Percentiles rank a stretch among this genome's conserved stretches.
phyloP scores from a whole-genome alignment of 75 land plant species.

The Selaginella tamariscina region DNA sequence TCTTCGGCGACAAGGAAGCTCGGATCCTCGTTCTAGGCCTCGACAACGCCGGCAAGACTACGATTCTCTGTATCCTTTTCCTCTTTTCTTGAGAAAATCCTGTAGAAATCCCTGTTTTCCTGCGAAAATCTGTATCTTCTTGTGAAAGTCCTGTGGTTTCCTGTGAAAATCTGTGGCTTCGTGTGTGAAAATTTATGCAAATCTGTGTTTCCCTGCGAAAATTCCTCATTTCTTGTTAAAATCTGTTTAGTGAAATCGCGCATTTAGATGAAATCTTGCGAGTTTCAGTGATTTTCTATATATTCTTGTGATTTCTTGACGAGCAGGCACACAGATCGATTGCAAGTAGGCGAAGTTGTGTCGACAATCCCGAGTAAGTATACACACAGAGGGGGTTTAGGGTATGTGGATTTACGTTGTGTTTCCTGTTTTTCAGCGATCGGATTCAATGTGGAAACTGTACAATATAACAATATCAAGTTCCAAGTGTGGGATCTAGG shows the following conservation, averaged over 20 bases:
- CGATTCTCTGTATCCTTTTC: constrained; percentile 71
- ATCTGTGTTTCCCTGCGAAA: too few species aligned
- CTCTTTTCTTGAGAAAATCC: not conserved
- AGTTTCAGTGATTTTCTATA: too few species aligned
- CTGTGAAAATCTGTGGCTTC: not conserved
- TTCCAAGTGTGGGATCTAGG: constrained; percentile 99
- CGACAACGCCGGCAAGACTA: constrained; percentile 96
- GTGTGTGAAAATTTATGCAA: not conserved
- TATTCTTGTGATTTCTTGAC: too few species aligned
- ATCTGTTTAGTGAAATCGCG: too few species aligned
- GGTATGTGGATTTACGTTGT: not conserved
- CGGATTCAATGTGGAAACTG: constrained; percentile 97
- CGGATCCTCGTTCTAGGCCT: constrained; percentile 92
- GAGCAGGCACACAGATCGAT: constrained; percentile 91
- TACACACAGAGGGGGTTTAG: too few species aligned
- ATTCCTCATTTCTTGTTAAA: too few species aligned
- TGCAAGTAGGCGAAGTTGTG: constrained; percentile 95
- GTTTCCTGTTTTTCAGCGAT: constrained; percentile 45
- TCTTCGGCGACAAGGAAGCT: constrained; percentile 90
- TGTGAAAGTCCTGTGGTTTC: too few species aligned
- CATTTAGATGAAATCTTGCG: too few species aligned
- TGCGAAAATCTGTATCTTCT: too few species aligned
- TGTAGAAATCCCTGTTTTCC: too few species aligned
- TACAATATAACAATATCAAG: constrained; percentile 94
- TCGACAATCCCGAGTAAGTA: constrained; percentile 85